These are phyloP conservation scores for Sphagnum fallax DNA, from an alignment of 228 moss, liverwort and hornwort species.

Conservation along the genomic window DNA sequence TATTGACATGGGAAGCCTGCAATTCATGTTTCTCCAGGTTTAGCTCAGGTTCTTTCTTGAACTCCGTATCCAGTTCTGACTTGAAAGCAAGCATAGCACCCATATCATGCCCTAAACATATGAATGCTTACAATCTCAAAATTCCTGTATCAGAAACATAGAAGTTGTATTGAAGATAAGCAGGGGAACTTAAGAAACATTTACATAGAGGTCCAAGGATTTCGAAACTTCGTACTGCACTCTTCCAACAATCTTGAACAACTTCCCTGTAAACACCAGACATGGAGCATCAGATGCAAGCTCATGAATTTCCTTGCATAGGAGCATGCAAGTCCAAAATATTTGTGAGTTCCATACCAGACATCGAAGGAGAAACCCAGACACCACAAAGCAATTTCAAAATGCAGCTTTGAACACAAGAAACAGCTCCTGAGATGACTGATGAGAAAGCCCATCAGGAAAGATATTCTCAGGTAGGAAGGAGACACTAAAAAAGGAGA, in stretches of 20 bases:
- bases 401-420: neutral
- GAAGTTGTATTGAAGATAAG: neutral
- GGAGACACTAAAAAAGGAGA: too few species aligned
- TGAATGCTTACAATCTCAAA: neutral
- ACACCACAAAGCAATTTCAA: neutral
- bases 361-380: neutral
- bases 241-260: conserved; percentile 69
- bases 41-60: too few species aligned
- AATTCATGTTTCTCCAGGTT: neutral
- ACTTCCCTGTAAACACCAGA: conserved; percentile 38
- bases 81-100: neutral
- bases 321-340: neutral
- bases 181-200: conserved; percentile 2
- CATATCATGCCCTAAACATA: neutral
- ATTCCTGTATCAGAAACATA: neutral
- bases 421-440: neutral
- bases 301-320: neutral
- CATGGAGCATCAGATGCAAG: neutral
- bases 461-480: too few species aligned
- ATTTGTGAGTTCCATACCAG: neutral
- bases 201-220: conserved; percentile 69
- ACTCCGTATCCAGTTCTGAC: too few species aligned
- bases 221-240: conserved; percentile 73
- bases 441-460: too few species aligned
- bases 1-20: conserved; percentile 62